Conservation (phyloP, 1,284 basidiomycete species). For the Ustilago xerochloae region DNA sequence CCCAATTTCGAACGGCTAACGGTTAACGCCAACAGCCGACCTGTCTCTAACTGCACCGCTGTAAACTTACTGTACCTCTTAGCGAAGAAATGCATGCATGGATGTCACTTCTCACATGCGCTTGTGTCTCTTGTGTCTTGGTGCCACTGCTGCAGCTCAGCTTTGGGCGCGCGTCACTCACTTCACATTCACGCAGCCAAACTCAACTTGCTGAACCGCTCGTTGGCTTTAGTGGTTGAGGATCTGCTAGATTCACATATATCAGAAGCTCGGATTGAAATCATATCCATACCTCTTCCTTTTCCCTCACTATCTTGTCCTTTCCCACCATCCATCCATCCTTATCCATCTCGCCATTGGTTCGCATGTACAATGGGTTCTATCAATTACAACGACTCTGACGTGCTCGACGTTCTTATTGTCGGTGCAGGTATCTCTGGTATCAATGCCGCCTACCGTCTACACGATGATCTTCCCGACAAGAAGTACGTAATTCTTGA, state of each 20-base stretch:
- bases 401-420: conserved; percentile 58
- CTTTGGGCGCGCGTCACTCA: not conserved
- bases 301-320: not conserved
- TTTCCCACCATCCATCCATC: not conserved
- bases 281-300: too few species aligned
- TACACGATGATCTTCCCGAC: conserved; percentile 48
- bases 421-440: conserved; percentile 66
- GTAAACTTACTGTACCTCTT: too few species aligned
- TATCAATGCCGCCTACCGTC: conserved; percentile 65
- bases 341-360: not conserved
- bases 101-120: not conserved
- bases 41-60: too few species aligned
- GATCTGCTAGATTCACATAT: not conserved
- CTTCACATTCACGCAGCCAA: not conserved
- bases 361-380: conserved; percentile 36
- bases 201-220: not conserved
- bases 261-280: not conserved
- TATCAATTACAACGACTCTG: conserved; percentile 31
- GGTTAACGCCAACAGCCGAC: too few species aligned
- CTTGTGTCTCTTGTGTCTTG: too few species aligned
- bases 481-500: conserved; percentile 59
- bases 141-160: too few species aligned
- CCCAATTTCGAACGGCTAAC: too few species aligned
- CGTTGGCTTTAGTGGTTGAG: too few species aligned
- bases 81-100: too few species aligned